Base-by-base conservation (phyloP, 305 asterid genomes). In the Striga hermonthica region DNA sequence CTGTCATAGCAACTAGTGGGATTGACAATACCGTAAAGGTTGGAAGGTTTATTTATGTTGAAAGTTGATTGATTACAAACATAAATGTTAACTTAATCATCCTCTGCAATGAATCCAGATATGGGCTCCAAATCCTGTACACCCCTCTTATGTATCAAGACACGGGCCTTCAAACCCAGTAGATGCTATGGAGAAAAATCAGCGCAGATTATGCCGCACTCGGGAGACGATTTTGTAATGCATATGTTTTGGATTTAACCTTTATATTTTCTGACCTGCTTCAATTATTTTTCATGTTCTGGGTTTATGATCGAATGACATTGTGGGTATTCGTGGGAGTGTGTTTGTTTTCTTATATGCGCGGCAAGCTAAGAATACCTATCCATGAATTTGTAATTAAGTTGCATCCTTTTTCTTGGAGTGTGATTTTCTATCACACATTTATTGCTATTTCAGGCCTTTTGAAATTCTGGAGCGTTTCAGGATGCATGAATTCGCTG, bases 21-120 rank as follows among this genome's bases (percentile, higher is more conserved):
- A 90, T 94, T 57, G 99, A 94, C 73, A 86, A 68, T 83, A 94
- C 96, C 73, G 84, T 94, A 80, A 94, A 94, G 97, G 99, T 84
- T 72, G 73, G 83, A 56, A 72, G 41, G 64, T 31, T 22, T 66
- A 61, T 61, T 50, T 34, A 5, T 34, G 12, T 47, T 61, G 62
- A 41, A 68, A 22, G 31, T 71, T 75, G 6, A 47, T 34, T 69
- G 36, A 60, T 54, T 50, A 63, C 40, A 31, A 7, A 54, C 52
- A 50, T 60, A 6, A 6, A 43, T 31, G 9, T 49, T 36, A 37
- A 40, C 52, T 61, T 41, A 72, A 22, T 64, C 66, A 10, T 53
- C 70, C 48, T 43, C 16, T 57, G 36, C 60, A 10, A 54, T 60
- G 76, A 62, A 70, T 74, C 83, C 81, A 94, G 99, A 80, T 94